Base-by-base conservation (phyloP, 768 basidiomycete genomes). In the Scleroderma citrinum region DNA sequence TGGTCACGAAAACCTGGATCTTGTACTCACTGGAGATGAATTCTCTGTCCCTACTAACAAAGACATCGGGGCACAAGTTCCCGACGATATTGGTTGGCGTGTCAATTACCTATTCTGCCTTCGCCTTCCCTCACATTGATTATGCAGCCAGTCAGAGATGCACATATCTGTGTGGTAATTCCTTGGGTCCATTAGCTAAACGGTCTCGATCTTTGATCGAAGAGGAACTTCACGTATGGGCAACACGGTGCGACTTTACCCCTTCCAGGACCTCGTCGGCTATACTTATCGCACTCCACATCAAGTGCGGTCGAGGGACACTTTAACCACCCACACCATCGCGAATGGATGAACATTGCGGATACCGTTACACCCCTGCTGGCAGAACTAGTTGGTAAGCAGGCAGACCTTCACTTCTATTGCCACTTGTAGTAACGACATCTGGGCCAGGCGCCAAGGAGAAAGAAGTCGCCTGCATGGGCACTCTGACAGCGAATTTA, bases 151-250 rank as follows among this genome's bases (percentile, higher is more conserved):
- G 80, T 44, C 64, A 61, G 48, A 70, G 73, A 48, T 83, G 81
- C 65, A 81, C 83, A 30, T 99, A 99, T 67, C 82, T 99, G 45
- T 94, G 91, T 64, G 96, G 96, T 30, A 98, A 99, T 71, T 97
- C 93, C 21, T 78, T 98, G 10, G 96, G 96, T 4, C 75, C 86
- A 47, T 71, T 90, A 59, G 80, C 88, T 38, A 89, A 83, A 63
- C 74, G 80, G 32, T 87, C 93, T 26, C 76, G 78, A 54, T 64
- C 74, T 52, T 73, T 93, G 38, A 72, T 98, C 14, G 71, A 86
- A 53, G 81, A 95, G 66, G 96, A 99, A 66, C 67, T 98, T 44
- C 63, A 77, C 43, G 83, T 84, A 24, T 99, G 96, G 96, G 82
- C 76, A 30, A 77, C 82, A 48, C 74, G 75, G 84, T 85, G 60